Conservation (phyloP, 2,329 filamentous ascomycete genomes). For the Colletotrichum endophyticum region DNA sequence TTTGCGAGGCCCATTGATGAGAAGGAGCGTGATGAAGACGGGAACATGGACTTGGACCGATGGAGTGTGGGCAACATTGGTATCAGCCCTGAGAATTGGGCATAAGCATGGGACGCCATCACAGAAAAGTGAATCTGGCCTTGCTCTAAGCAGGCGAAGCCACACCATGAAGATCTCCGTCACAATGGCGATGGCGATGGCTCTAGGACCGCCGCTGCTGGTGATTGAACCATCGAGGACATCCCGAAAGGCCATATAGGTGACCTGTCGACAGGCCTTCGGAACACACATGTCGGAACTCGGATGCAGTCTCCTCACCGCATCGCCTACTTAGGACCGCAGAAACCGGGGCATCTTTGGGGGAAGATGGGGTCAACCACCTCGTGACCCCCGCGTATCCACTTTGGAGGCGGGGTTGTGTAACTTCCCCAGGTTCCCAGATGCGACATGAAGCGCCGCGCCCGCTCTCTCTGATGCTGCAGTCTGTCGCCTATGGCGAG, state of each 20-base stretch:
- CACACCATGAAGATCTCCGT: not conserved
- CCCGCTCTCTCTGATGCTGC: not conserved
- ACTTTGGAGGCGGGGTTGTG: not conserved
- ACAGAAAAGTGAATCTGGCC: too few relatives aligned
- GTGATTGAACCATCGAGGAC: not conserved
- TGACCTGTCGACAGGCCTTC: not conserved
- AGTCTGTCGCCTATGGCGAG: not conserved
- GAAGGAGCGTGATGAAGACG: conserved; percentile 27
- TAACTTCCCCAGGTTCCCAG: not conserved
- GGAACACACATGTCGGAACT: not conserved
- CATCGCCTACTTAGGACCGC: accelerated
- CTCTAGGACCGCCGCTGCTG: not conserved
- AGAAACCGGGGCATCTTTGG: not conserved
- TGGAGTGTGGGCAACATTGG: conserved; percentile 24
- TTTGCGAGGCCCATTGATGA: conserved; percentile 34
- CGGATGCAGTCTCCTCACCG: not conserved
- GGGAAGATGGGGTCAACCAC: not conserved
- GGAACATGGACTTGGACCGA: conserved; percentile 14
- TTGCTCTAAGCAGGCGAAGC: too few relatives aligned
- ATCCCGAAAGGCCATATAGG: accelerated
- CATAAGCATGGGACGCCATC: not conserved
- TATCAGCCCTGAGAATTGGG: conserved; percentile 24
- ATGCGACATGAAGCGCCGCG: not conserved
- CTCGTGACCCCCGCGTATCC: not conserved
- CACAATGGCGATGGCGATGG: not conserved